These are phyloP conservation scores for Pythium diclinum DNA, from an alignment of 352 stramenopile genomes.

Conservation along the genomic window DNA sequence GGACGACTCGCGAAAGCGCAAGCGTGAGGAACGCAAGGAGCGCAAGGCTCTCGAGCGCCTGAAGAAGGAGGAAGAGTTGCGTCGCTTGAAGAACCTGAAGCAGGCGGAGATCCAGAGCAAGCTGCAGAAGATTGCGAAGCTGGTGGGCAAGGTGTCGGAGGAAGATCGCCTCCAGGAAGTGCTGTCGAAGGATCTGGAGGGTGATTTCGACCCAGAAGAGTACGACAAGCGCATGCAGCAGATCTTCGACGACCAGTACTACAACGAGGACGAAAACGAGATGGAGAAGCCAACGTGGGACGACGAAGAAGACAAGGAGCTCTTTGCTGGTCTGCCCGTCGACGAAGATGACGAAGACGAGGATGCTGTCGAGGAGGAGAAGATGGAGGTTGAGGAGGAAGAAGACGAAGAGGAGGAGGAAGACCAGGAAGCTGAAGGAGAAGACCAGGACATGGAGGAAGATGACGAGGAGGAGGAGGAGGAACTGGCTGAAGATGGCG, in stretches of 20 bases:
- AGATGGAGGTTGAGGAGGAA: conserved; percentile 26
- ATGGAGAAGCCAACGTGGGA: conserved; percentile 80
- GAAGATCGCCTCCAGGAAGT: conserved; percentile 45
- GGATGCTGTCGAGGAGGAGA: conserved; percentile 32
- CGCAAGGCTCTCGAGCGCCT: conserved; percentile 94
- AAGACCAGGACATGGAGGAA: conserved; percentile 13
- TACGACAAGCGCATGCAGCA: conserved; percentile 96
- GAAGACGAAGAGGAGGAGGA: conserved; percentile 29
- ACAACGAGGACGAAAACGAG: conserved; percentile 77
- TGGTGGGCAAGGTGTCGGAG: conserved; percentile 75
- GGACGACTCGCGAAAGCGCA: conserved; percentile 95
- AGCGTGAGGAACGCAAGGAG: conserved; percentile 92
- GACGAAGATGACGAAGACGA: conserved; percentile 66
- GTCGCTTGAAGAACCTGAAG: conserved; percentile 98
- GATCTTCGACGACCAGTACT: conserved; percentile 98
- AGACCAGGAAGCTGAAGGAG: conserved; percentile 33
- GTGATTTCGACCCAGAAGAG: conserved; percentile 95
- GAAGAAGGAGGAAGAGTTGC: conserved; percentile 97
- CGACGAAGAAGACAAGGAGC: conserved; percentile 79
- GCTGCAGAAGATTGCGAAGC: conserved; percentile 87
- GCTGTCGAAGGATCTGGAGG: conserved; percentile 80
- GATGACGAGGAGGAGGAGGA: conserved; percentile 29
- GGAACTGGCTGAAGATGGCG: conserved; percentile 31
- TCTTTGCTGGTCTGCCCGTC: conserved; percentile 70
- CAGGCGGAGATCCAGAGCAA: conserved; percentile 94